These are phyloP conservation scores for Aspergillus novofumigatus DNA, from an alignment of 2,329 filamentous ascomycete genomes.

Conservation along the genomic window DNA sequence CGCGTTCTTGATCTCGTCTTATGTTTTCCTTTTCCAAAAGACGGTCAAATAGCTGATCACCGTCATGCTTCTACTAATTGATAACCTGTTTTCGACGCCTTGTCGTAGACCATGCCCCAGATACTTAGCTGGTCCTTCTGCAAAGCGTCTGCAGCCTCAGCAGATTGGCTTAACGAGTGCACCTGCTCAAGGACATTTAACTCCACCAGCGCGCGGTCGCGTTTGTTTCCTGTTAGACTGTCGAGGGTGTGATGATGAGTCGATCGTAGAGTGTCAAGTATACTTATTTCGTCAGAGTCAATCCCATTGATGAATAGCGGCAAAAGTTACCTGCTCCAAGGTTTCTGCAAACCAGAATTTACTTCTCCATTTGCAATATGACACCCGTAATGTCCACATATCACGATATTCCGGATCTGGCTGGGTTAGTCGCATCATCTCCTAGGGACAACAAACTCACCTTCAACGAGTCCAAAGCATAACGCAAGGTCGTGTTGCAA, in stretches of 20 bases:
- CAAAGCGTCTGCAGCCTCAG: conserved; percentile 12
- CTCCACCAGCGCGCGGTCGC: conserved; percentile 14
- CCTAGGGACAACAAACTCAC: not conserved
- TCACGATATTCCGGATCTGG: conserved; percentile 17
- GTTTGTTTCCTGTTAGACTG: conserved; percentile 6
- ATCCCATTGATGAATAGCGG: not conserved
- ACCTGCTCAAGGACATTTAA: conserved; percentile 19
- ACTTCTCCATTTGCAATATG: conserved; percentile 12
- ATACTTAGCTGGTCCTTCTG: conserved; percentile 8
- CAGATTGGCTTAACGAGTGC: conserved; percentile 9
- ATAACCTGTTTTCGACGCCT: not conserved
- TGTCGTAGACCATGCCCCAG: conserved; percentile 17
- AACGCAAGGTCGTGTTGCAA: conserved; percentile 13
- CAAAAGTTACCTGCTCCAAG: conserved; percentile 14
- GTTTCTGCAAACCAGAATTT: conserved; percentile 12
- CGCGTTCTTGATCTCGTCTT: no score
- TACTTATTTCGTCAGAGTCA: conserved; percentile 3
- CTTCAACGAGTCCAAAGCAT: conserved; percentile 11
- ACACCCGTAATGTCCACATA: conserved; percentile 20
- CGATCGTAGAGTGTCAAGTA: conserved; percentile 12
- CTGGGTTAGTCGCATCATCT: not conserved
- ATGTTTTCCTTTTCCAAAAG: no score
- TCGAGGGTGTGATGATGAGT: conserved; percentile 7
- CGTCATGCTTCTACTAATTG: not conserved
- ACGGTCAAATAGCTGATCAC: not conserved